Conservation (phyloP, 2,329 filamentous ascomycete species). For the Penicillium olsonii region DNA sequence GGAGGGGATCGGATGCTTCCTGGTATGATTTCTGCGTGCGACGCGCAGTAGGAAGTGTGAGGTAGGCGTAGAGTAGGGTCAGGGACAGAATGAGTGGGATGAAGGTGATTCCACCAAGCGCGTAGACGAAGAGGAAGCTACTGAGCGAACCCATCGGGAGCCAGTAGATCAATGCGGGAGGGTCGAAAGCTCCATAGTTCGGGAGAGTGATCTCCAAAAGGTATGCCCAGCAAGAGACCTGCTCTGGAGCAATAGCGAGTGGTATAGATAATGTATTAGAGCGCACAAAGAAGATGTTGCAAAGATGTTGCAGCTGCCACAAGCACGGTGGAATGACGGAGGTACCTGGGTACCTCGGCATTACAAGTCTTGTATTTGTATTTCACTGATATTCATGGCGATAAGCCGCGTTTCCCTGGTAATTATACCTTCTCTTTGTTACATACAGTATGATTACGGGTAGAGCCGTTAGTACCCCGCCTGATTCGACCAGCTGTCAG, state of each 20-base stretch:
- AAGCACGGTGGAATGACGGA: slow-evolving; percentile 17
- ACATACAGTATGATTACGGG: slow-evolving; percentile 1
- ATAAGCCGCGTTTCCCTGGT: not conserved
- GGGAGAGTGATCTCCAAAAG: slow-evolving; percentile 10
- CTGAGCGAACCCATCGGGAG: slow-evolving; percentile 48
- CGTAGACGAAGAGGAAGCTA: slow-evolving; percentile 71
- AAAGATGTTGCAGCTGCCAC: slow-evolving; percentile 20
- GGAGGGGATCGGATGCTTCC: slow-evolving; percentile 36
- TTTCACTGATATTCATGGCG: not conserved
- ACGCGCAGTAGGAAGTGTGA: slow-evolving; percentile 59
- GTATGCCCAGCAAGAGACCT: slow-evolving; percentile 17
- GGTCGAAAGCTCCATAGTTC: slow-evolving; percentile 36
- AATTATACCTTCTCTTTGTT: not conserved
- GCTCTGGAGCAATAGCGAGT: slow-evolving; percentile 16
- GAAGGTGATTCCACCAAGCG: slow-evolving; percentile 86
- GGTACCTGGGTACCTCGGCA: slow-evolving; percentile 8
- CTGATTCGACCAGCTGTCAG: slow-evolving; percentile 26
- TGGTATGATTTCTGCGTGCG: slow-evolving; percentile 37
- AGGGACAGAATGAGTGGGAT: slow-evolving; percentile 68
- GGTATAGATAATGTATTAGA: slow-evolving; percentile 3
- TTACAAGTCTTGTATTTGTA: slow-evolving; percentile 5
- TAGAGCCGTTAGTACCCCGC: slow-evolving; percentile 14
- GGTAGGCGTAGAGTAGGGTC: slow-evolving; percentile 67
- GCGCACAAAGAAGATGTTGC: slow-evolving; percentile 15
- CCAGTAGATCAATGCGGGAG: slow-evolving; percentile 32